A percentile compares a stretch with the other conserved stretches of the same genome.
phyloP scores from a whole-genome alignment of 805 yeast species.

The Danielozyma ontarioensis region DNA sequence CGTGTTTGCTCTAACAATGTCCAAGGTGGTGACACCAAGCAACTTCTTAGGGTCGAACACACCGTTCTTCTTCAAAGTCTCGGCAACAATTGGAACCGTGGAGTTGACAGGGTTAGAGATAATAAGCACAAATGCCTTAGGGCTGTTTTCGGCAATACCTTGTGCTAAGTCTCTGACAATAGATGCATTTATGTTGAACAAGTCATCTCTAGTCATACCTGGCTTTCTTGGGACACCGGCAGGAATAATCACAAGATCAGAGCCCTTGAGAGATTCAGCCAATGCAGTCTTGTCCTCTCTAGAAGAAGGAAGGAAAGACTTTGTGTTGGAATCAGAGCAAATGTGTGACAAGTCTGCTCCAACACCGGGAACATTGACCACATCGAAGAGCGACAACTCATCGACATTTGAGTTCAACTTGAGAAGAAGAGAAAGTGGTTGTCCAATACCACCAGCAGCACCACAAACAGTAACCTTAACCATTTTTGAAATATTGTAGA shows the following conservation, averaged over 20 bases:
- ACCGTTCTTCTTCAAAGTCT: conserved; percentile 63
- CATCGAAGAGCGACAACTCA: conserved; percentile 76
- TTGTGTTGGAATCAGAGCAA: conserved; percentile 57
- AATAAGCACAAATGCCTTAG: conserved; percentile 71
- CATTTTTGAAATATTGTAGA: conserved; percentile 23
- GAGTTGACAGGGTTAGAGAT: conserved; percentile 95
- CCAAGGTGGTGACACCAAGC: conserved; percentile 88
- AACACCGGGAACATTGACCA: conserved; percentile 80
- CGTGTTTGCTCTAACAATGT: conserved; percentile 81
- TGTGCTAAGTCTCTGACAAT: conserved; percentile 71
- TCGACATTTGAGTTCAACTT: conserved; percentile 61
- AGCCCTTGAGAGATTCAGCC: conserved; percentile 38
- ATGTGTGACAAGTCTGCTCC: conserved; percentile 86
- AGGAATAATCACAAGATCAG: conserved; percentile 56
- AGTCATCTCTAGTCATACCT: conserved; percentile 90
- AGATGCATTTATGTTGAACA: conserved; percentile 77
- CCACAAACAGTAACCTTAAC: conserved; percentile 81
- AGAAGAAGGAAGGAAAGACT: conserved; percentile 57
- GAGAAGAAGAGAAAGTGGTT: conserved; percentile 78
- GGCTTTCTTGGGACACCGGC: conserved; percentile 95
- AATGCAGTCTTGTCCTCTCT: conserved; percentile 44
- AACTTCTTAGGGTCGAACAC: conserved; percentile 67
- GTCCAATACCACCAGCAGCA: conserved; percentile 95
- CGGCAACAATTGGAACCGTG: conserved; percentile 84
- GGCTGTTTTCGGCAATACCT: conserved; percentile 68